A percentile compares a stretch with the other conserved stretches of the same genome.
phyloP scores from a whole-genome alignment of 2,329 filamentous ascomycete species.

The Gliomastix tumulicola region DNA sequence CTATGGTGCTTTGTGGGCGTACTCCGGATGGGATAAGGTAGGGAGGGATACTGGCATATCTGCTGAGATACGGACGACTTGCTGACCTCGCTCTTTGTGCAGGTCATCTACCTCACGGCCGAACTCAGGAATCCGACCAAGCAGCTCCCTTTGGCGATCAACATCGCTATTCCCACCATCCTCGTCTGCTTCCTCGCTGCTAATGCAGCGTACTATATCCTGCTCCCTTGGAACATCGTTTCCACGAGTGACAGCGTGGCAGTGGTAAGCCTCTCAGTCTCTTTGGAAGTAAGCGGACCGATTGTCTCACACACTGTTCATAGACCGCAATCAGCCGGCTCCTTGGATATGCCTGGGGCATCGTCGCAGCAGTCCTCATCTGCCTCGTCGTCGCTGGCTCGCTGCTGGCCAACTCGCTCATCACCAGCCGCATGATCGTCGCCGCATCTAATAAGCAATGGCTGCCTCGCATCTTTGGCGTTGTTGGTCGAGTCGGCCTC shows the following conservation, averaged over 20 bases:
- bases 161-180: constrained; percentile 52
- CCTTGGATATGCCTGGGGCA: constrained; percentile 44
- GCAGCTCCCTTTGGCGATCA: constrained; percentile 54
- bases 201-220: constrained; percentile 55
- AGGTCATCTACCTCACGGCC: constrained; percentile 49
- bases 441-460: constrained; percentile 47
- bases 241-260: constrained; percentile 55
- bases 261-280: constrained; percentile 39
- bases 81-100: constrained; percentile 1
- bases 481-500: constrained; percentile 35
- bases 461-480: constrained; percentile 37
- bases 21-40: constrained; percentile 61
- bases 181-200: constrained; percentile 52
- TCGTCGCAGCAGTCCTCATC: constrained; percentile 47
- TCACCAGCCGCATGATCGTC: constrained; percentile 53
- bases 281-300: too few species aligned
- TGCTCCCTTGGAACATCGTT: constrained; percentile 52
- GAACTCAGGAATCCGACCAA: constrained; percentile 42
- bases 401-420: constrained; percentile 55
- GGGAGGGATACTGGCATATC: too few species aligned
- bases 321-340: constrained; percentile 49
- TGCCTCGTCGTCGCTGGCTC: constrained; percentile 56
- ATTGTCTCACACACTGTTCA: not conserved
- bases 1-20: constrained; percentile 58
- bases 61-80: too few species aligned